These are phyloP conservation scores for Paramecium sexaurelia DNA, from an alignment of 73 alveolate genomes.

Conservation along the genomic window DNA sequence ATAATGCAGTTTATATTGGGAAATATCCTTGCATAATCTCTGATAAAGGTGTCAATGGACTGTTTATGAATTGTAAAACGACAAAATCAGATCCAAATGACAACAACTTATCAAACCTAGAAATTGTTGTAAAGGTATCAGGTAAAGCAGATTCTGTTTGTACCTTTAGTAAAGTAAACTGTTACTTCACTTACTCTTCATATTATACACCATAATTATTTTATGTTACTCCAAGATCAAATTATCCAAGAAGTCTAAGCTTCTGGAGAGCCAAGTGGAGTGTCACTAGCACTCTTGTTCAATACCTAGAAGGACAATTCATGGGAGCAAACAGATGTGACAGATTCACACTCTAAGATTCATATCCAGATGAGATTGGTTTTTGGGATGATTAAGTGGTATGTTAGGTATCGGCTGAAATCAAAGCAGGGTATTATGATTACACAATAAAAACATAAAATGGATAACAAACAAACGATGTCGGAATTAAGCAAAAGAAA, in stretches of 20 bases:
- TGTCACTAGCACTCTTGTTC: slow-evolving; percentile 9
- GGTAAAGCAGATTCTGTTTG: slow-evolving; percentile 56
- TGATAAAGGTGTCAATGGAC: slow-evolving; percentile 68
- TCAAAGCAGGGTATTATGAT: slow-evolving; percentile 22
- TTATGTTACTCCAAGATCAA: slow-evolving; percentile 57
- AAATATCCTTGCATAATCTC: slow-evolving; percentile 59
- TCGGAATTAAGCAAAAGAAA: neutral
- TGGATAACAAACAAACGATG: slow-evolving; percentile 22
- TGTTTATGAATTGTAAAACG: slow-evolving; percentile 61
- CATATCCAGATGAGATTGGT: slow-evolving; percentile 15
- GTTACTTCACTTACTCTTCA: slow-evolving; percentile 19
- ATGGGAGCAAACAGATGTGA: slow-evolving; percentile 41
- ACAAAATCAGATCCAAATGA: slow-evolving; percentile 56
- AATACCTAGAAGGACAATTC: slow-evolving; percentile 8
- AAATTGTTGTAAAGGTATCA: slow-evolving; percentile 46
- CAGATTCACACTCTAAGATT: slow-evolving; percentile 15
- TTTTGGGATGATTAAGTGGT: slow-evolving; percentile 36
- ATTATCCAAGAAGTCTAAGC: slow-evolving; percentile 44
- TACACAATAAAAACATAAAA: neutral
- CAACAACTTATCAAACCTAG: slow-evolving; percentile 4
- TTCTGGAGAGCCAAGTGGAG: slow-evolving; percentile 61
- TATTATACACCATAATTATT: slow-evolving; percentile 41
- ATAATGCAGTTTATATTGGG: slow-evolving; percentile 60
- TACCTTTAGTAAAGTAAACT: neutral
- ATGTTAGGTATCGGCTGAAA: slow-evolving; percentile 44